A percentile compares a stretch with the other conserved stretches of the same genome.
Evolutionary conservation across 2,329 filamentous ascomycete species (phyloP).

Genomic region (Clarireedia paspali): DNA sequence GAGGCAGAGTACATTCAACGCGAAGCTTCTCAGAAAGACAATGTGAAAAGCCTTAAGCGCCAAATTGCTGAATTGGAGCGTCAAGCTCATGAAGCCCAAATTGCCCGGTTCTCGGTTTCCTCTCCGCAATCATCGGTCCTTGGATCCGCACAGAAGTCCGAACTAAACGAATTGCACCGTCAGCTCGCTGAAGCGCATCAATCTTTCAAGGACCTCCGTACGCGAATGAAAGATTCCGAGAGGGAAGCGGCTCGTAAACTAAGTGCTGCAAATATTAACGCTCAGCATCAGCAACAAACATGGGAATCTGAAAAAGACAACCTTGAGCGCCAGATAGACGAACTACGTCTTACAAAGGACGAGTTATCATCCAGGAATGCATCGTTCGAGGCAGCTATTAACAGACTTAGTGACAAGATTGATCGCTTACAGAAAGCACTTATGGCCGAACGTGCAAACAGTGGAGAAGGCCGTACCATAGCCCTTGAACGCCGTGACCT

Average conservation of each 20-base stretch:
- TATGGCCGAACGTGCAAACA: constrained; percentile 45
- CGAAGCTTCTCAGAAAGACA: constrained; percentile 56
- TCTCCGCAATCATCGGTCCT: constrained; percentile 41
- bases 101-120: constrained; percentile 40
- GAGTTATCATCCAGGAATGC: constrained; percentile 29
- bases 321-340: constrained; percentile 35
- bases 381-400: constrained; percentile 38
- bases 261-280: constrained; percentile 41
- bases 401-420: constrained; percentile 43
- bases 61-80: constrained; percentile 60
- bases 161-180: constrained; percentile 50
- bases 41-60: constrained; percentile 54
- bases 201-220: constrained; percentile 46
- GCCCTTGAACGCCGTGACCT: constrained; percentile 52
- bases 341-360: constrained; percentile 39
- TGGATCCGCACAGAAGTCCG: constrained; percentile 46
- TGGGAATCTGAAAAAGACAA: constrained; percentile 29
- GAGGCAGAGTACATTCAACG: constrained; percentile 58
- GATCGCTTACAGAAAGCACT: constrained; percentile 39
- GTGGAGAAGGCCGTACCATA: constrained; percentile 49
- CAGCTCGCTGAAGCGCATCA: constrained; percentile 55
- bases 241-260: constrained; percentile 32
- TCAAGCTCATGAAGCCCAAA: constrained; percentile 56
- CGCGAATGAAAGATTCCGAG: constrained; percentile 41
- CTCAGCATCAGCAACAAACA: constrained; percentile 38